Evolutionary conservation across 1,139 yeast genomes (phyloP).

Genomic region (Nakaseomyces kungkrabaensis): DNA sequence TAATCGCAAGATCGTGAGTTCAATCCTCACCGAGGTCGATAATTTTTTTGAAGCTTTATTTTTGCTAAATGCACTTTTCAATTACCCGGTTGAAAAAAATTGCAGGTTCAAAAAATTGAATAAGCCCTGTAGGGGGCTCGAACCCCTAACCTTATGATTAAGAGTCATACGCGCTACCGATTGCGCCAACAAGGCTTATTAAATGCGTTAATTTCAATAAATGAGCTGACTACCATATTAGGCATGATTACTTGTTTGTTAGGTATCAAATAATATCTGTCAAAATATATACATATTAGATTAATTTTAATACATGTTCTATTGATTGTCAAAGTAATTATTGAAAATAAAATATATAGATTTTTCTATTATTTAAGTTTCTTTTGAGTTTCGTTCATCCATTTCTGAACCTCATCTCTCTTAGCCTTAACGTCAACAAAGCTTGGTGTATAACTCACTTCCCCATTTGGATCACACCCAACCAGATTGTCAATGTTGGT

Average conservation of each 20-base stretch:
- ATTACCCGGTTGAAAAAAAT: not conserved
- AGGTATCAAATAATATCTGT: no score
- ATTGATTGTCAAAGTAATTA: not conserved
- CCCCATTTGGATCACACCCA: conserved; percentile 26
- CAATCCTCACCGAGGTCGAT: conserved; percentile 8
- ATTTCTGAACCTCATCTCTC: conserved; percentile 17
- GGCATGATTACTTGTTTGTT: no score
- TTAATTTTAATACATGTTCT: no score
- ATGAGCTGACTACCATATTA: no score
- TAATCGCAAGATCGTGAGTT: conserved; percentile 9
- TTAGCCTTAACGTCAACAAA: conserved; percentile 22
- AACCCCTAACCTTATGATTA: conserved; percentile 38
- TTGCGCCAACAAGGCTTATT: conserved; percentile 37
- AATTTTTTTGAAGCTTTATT: not conserved
- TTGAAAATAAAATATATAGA: not conserved
- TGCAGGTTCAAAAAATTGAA: conserved; percentile 6
- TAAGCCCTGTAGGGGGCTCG: conserved; percentile 39
- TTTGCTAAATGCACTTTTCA: not conserved
- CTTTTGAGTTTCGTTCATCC: conserved; percentile 11
- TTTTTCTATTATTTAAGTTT: conserved; percentile 1
- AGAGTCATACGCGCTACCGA: conserved; percentile 41
- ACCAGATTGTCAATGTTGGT: conserved; percentile 23
- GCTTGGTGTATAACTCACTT: conserved; percentile 22
- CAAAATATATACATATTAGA: no score
- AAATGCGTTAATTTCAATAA: not conserved